These are phyloP conservation scores for Cyberlindnera euphorbiae DNA, from an alignment of 805 yeast species.

Conservation along the genomic window DNA sequence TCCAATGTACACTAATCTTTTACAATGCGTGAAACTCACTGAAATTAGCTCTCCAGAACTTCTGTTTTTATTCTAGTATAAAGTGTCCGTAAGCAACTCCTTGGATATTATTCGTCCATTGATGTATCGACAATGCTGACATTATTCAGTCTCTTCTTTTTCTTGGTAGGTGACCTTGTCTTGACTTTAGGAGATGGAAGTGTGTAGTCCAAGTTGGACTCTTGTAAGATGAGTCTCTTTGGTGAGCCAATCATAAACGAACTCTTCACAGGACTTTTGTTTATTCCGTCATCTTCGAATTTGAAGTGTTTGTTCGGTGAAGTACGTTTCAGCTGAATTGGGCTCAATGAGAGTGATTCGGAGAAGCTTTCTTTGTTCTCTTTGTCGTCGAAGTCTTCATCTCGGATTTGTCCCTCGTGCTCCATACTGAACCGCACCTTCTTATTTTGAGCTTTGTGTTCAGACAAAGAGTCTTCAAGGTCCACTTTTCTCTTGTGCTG, in stretches of 20 bases:
- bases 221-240: constrained; percentile 12
- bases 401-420: constrained; percentile 12
- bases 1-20: not conserved
- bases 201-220: constrained; percentile 13
- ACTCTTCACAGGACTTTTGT: constrained; percentile 6
- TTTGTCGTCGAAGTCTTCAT: not conserved
- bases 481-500: constrained; percentile 18
- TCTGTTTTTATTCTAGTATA: not conserved
- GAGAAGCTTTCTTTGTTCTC: constrained; percentile 9
- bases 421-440: constrained; percentile 12
- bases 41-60: not conserved
- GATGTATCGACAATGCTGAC: constrained; percentile 9
- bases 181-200: constrained; percentile 11
- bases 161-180: constrained; percentile 14
- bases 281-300: constrained; percentile 12
- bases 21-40: not conserved
- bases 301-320: constrained; percentile 21
- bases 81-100: not conserved
- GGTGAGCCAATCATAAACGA: constrained; percentile 10
- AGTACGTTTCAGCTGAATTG: constrained; percentile 12
- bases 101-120: constrained; percentile 6
- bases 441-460: constrained; percentile 5
- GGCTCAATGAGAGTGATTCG: constrained; percentile 13
- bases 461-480: no score
- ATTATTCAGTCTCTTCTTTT: constrained; percentile 15